Percentiles rank a stretch among this genome's conserved stretches.
Conservation (phyloP, 768 basidiomycete genomes). For the Multifurca ochricompacta region DNA sequence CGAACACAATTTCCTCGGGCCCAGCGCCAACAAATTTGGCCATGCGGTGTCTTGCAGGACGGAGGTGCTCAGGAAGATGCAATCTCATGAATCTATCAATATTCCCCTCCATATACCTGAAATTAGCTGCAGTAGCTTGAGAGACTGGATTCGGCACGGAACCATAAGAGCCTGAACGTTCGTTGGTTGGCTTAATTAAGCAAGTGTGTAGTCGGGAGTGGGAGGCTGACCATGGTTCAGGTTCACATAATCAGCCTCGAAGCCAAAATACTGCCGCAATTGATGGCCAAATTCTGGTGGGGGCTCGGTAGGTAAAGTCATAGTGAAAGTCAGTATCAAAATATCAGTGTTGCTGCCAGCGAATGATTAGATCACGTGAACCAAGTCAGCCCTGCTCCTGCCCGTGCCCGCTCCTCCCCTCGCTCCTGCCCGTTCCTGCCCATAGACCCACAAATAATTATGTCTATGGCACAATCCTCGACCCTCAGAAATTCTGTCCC, state of each 20-base stretch:
- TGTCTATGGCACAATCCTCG: slow-evolving; percentile 9
- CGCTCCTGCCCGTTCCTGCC: not conserved
- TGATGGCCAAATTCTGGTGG: slow-evolving; percentile 50
- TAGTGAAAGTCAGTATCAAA: not conserved
- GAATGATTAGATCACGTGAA: not conserved
- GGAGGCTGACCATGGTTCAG: slow-evolving; percentile 50
- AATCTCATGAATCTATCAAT: slow-evolving; percentile 50
- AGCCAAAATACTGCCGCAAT: slow-evolving; percentile 44
- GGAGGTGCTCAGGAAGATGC: slow-evolving; percentile 30
- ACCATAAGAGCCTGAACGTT: slow-evolving; percentile 52
- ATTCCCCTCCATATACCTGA: slow-evolving; percentile 40
- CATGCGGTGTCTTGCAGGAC: slow-evolving; percentile 36
- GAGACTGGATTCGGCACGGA: slow-evolving; percentile 47
- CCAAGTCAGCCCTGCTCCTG: not conserved
- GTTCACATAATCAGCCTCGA: slow-evolving; percentile 54
- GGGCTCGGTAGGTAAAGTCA: not conserved
- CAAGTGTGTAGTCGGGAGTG: no score
- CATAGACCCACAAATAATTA: no score
- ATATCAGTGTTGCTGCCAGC: not conserved
- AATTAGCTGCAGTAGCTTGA: slow-evolving; percentile 35
- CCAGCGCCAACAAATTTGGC: slow-evolving; percentile 44
- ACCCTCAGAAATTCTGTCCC: slow-evolving; percentile 26
- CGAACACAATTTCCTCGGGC: slow-evolving; percentile 50
- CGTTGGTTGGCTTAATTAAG: no score
- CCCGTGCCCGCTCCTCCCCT: not conserved